phyloP scores from a whole-genome alignment of 2,329 filamentous ascomycete species.

The Cercospora sp. region DNA sequence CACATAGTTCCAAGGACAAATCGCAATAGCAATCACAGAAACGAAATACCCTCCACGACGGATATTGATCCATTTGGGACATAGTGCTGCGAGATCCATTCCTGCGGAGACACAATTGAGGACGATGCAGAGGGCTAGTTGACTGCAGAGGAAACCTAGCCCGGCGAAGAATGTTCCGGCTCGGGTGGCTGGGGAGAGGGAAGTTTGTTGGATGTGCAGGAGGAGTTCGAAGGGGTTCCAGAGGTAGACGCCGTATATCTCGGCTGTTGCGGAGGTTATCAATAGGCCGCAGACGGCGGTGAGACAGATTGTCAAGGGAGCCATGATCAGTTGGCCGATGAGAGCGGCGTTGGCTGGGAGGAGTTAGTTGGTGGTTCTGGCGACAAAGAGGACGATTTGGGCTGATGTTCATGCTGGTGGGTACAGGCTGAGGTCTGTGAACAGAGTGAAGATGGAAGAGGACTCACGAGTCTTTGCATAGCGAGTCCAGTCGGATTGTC shows the following conservation, averaged over 20 bases:
- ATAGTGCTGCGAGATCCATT: slow-evolving; percentile 45
- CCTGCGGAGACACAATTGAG: slow-evolving; percentile 45
- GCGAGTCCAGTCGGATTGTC: slow-evolving; percentile 29
- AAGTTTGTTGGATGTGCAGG: slow-evolving; percentile 26
- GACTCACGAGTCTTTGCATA: slow-evolving; percentile 24
- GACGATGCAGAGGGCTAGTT: slow-evolving; percentile 37
- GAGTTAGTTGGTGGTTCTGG: not conserved
- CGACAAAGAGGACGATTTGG: too few species aligned
- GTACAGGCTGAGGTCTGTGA: too few species aligned
- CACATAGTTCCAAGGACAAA: slow-evolving; percentile 47
- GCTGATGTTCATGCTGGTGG: too few species aligned
- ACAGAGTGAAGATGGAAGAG: too few species aligned
- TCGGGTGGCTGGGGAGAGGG: slow-evolving; percentile 27
- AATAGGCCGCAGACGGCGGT: slow-evolving; percentile 32
- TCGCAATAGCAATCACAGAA: slow-evolving; percentile 38
- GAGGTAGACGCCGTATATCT: slow-evolving; percentile 28
- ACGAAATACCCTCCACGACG: slow-evolving; percentile 45
- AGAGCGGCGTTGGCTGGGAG: slow-evolving; percentile 18
- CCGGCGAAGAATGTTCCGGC: slow-evolving; percentile 38
- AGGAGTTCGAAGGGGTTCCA: slow-evolving; percentile 34
- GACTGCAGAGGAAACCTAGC: slow-evolving; percentile 31
- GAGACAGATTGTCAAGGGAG: slow-evolving; percentile 30
- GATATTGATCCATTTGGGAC: slow-evolving; percentile 47
- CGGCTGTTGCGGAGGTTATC: slow-evolving; percentile 28
- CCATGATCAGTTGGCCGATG: slow-evolving; percentile 36